Base-by-base conservation (phyloP, 768 basidiomycete genomes). In the Rhodotorula paludigena region DNA sequence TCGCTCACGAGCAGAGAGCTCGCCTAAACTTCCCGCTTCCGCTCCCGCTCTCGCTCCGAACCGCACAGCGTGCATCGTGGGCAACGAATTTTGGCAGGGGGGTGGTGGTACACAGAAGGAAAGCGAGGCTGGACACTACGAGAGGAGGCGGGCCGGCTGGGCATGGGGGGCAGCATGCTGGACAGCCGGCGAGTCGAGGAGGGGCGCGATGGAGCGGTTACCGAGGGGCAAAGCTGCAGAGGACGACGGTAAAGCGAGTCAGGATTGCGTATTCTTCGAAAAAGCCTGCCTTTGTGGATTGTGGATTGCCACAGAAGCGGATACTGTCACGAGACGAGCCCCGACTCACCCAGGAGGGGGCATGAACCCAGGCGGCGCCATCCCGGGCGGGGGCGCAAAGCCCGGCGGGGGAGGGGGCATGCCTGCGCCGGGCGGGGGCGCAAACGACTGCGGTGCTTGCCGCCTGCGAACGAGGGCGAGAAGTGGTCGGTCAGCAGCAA, bases 301-400 rank as follows among this genome's bases (percentile, higher is more conserved):
- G n/a, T n/a, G n/a, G n/a, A n/a, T n/a, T n/a, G 39, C 2, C 6
- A 7, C 21, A 12, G 5, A 30, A 32, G 44, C 38, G 33, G 32
- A 5, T 10, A 44, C 2, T 12, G 9, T 7, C 14, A 30, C 20
- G 15, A 48, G 30, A 20, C 36, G 23, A 25, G 5, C n/a, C 15
- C 2, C 3, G 47, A 76, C 84, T 78, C 80, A 92, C 90, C 90
- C 89, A 73, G 90, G 89, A 64, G 90, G 89, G 49, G 67, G 61
- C 35, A 25, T 36, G 25, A 65, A 70, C 23, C 68, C 64, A n/a
- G 63, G 63, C 42, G 51, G 45, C 3, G 57, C 42, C 44, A 90
- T 89, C 18, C 89, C 89, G 59, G 89, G 87, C 52, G 89, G 89
- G 49, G 89, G 88, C 33, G 32, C 33, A 33, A 63, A 62, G 23